Evolutionary conservation across 2,329 filamentous ascomycete species (phyloP), one percentile per base, ranked within the genome.

Genomic region (Trichoderma hamatum): DNA sequence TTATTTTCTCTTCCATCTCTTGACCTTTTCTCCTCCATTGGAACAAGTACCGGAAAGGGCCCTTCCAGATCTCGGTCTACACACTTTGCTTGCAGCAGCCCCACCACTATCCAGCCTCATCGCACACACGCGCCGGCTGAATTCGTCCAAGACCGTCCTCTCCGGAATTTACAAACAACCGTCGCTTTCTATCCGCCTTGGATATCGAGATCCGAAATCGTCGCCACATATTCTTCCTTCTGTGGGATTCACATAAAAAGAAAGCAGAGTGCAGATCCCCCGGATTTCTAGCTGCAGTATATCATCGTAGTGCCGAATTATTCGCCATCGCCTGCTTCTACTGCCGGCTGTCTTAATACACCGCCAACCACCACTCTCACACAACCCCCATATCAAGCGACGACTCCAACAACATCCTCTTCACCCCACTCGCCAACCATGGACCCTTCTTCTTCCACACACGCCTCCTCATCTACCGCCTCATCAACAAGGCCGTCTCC

Each of bases 401-500:
- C 32, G n/a, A 3, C 3, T 28, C 32, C 28, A 30, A 16, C 46
- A 30, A 36, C 9, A 14, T 36, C 1, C 6, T n/a, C 58, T 11
- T 46, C 58, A 6, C 19, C 55, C 30, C n/a, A 26, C 21, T 51
- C n/a, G 3, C 13, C 36, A 55, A n/a, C 11, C 36, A 70, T 70
- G 68, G 39, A 70, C 56, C n/a, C 63, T 11, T 51, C 63, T 5
- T 46, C 63, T 32, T 67, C 68, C 11, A 55, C 49, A 34, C 16
- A 5, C 32, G 24, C 49, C 34, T 51, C 59, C 24, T 69, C 67
- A 1, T 61, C 61, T 13, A 46, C 61, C 10, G 34, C 61, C n/a
- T 65, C 68, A 9, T 66, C 68, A 24, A 56, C 61, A 43, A 56
- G 61, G 16, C 55, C 52, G 34, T 70, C 68, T 16, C 58, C 68